Percentiles rank a stretch among this genome's conserved stretches.
Conservation (phyloP, 495 filamentous ascomycete genomes). For the Chaetomium cochliodes region DNA sequence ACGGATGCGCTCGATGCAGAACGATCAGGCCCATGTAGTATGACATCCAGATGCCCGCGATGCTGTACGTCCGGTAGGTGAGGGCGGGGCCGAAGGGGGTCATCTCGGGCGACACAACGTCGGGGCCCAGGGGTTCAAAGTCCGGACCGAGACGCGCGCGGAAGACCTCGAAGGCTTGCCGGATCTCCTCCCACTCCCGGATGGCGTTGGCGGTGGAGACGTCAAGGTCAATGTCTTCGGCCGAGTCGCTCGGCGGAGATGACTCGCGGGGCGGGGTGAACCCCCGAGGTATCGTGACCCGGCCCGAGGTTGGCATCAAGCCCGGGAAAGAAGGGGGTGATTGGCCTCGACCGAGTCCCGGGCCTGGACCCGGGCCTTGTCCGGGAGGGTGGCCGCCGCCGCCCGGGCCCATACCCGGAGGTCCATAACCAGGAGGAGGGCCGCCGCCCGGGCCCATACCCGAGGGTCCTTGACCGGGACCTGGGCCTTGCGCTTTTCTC, state of each 20-base stretch:
- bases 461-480: conserved; percentile 2
- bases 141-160: conserved; percentile 64
- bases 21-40: conserved; percentile 81
- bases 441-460: background rate
- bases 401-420: background rate
- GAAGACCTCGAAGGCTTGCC: conserved; percentile 65
- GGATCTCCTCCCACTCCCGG: conserved; percentile 76
- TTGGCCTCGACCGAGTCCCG: conserved; percentile 34
- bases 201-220: conserved; percentile 66
- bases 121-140: conserved; percentile 74
- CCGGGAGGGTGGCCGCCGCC: conserved; percentile 6
- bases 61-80: conserved; percentile 80
- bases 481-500: conserved; percentile 39
- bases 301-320: conserved; percentile 59
- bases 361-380: conserved; percentile 9
- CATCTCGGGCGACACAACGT: conserved; percentile 57
- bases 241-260: conserved; percentile 37
- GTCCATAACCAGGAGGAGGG: conserved; percentile 1
- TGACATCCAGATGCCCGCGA: conserved; percentile 79
- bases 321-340: conserved; percentile 54
- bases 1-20: conserved; percentile 73
- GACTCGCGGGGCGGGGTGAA: conserved; percentile 50
- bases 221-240: conserved; percentile 52
- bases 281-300: conserved; percentile 54
- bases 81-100: conserved; percentile 79